These are phyloP conservation scores for Aspergillus panamensis DNA, from an alignment of 495 filamentous ascomycete species.

Conservation along the genomic window DNA sequence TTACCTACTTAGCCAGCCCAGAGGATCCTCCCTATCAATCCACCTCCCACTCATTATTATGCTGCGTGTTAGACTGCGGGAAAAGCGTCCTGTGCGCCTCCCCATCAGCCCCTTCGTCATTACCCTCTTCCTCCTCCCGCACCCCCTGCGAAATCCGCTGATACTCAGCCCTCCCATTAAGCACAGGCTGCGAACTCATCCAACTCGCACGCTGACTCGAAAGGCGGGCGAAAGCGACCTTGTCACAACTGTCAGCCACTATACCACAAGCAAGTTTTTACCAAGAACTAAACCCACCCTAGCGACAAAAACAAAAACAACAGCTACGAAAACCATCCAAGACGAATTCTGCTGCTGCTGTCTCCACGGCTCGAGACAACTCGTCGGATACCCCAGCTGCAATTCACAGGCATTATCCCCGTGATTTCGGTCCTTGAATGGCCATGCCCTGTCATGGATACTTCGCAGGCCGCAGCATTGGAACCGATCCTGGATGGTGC, in stretches of 20 bases:
- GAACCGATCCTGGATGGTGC: conserved; percentile 59
- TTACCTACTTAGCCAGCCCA: neutral
- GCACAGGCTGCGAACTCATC: conserved; percentile 5
- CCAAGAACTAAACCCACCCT: conserved; percentile 27
- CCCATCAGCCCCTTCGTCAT: conserved; percentile 3
- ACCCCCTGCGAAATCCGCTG: conserved; percentile 14
- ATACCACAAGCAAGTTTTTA: neutral
- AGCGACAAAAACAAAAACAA: conserved; percentile 20
- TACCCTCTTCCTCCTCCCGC: conserved; percentile 14
- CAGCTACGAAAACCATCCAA: conserved; percentile 31
- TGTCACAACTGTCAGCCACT: neutral
- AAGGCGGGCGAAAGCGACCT: conserved; percentile 11
- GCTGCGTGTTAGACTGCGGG: conserved; percentile 8
- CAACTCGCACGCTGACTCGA: conserved; percentile 7
- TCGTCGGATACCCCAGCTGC: conserved; percentile 27
- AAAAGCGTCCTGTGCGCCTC: conserved; percentile 15
- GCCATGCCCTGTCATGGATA: conserved; percentile 54
- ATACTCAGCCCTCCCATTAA: conserved; percentile 7
- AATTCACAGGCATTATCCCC: conserved; percentile 31
- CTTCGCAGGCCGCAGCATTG: conserved; percentile 62
- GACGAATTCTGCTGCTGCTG: conserved; percentile 21
- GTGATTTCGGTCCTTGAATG: conserved; percentile 44
- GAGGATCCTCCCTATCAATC: neutral
- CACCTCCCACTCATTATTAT: conserved; percentile 17
- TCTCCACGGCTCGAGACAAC: conserved; percentile 30